Evolutionary conservation across 371 early-diverging fungal species (phyloP), one percentile per base, ranked within the genome.

Genomic region (Coemansia linderi): DNA sequence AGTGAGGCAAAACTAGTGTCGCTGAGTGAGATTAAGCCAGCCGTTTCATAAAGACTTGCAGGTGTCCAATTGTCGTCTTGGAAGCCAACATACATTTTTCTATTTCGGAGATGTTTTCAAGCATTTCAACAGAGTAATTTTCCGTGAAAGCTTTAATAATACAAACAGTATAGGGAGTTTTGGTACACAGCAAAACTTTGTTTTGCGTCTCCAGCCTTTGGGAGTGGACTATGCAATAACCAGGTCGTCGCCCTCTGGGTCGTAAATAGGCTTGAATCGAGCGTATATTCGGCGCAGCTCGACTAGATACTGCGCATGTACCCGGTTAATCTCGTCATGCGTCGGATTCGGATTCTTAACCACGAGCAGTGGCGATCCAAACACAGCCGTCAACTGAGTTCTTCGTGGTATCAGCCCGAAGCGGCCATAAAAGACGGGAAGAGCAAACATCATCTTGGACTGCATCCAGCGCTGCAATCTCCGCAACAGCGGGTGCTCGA

Each of bases 341-440:
- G 87, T 86, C 5, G 92, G 92, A 6, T 72, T 65, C 46, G 80
- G 83, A 61, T 60, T 83, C 80, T 81, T 80, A 31, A 72, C 80
- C 33, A 89, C 87, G 31, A 79, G 57, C 17, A 92, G 84, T 0
- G 93, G 92, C 31, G 82, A 77, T 41, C 92, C 91, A 38, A 91
- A 84, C 36, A 91, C 85, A 9, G 85, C 83, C 15, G 72, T 72
- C 52, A 87, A 80, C 33, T 80, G 84, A 19, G 85, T 84, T 43
- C 87, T 77, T 62, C 82, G 81, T 22, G 90, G 91, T 37, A 89
- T 67, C 12, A 90, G 41, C 0, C 89, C 89, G 48, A 87, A 80
- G 8, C 91, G 86, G 33, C 91, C 93, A 65, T 90, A 88, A 68
- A 90, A 88, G 41, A 91, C 73, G 6, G 91, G 91, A 68, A 89